These are phyloP conservation scores for Lagenaria siceraria DNA, from an alignment of 306 rosid species.

Conservation along the genomic window DNA sequence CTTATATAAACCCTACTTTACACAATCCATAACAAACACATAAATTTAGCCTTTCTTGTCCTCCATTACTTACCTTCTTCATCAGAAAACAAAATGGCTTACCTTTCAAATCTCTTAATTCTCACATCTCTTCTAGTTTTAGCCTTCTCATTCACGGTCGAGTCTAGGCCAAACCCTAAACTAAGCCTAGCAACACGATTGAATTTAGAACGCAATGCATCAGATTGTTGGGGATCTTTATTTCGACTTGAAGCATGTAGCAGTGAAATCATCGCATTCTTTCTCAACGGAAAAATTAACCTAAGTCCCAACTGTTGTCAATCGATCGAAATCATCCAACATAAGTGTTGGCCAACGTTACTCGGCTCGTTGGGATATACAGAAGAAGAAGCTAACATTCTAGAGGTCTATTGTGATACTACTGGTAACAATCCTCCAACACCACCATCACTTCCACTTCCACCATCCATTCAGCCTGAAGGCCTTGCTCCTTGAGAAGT, in stretches of 20 bases:
- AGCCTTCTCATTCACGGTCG: background rate
- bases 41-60: background rate
- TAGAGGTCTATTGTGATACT: constrained; percentile 41
- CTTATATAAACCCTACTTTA: background rate
- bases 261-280: constrained; percentile 43
- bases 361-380: constrained; percentile 47
- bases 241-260: constrained; percentile 44
- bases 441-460: constrained; percentile 7
- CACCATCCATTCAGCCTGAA: background rate
- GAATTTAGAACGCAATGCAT: constrained; percentile 30
- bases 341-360: constrained; percentile 60
- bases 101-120: constrained; percentile 3
- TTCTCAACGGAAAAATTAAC: constrained; percentile 39
- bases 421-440: constrained; percentile 9
- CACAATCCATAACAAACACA: background rate
- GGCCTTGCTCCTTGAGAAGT: background rate
- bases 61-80: background rate
- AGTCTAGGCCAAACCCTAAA: constrained; percentile 6
- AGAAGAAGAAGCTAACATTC: constrained; percentile 32
- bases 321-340: constrained; percentile 35
- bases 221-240: constrained; percentile 51
- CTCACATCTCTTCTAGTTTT: constrained; percentile 6
- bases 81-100: constrained; percentile 13
- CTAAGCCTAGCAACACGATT: constrained; percentile 16
- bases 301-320: constrained; percentile 44